phyloP scores from a whole-genome alignment of 73 alveolate species.

The Tetrahymena malaccensis region DNA sequence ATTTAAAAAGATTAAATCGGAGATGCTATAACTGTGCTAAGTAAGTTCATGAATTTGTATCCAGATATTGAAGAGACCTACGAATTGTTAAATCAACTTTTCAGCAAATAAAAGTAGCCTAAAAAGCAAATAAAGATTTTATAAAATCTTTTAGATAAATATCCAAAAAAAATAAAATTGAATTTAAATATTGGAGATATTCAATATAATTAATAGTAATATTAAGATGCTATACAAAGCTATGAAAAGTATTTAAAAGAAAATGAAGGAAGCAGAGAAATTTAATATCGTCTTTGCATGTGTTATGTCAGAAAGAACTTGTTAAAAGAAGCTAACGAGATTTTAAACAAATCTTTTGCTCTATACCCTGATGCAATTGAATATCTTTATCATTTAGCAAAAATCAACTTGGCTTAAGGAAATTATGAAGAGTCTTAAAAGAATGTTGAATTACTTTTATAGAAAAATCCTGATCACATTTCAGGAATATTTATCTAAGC shows the following conservation, averaged over 20 bases:
- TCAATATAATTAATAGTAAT: not conserved
- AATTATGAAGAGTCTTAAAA: not conserved
- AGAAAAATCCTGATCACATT: not conserved
- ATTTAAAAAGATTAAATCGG: not conserved
- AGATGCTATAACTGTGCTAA: not conserved
- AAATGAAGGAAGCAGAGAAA: not conserved
- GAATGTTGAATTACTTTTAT: not conserved
- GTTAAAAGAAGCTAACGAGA: not conserved
- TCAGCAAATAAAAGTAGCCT: not conserved
- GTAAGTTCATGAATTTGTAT: not conserved
- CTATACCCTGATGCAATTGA: not conserved
- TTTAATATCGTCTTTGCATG: not conserved
- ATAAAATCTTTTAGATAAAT: not conserved
- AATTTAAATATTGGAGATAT: not conserved
- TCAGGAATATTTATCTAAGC: not conserved
- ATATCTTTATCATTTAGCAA: not conserved
- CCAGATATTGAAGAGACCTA: not conserved
- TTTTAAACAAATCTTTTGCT: not conserved
- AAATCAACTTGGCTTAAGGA: not conserved
- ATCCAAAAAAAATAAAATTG: not conserved
- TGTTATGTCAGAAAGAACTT: not conserved
- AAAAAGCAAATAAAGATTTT: not conserved
- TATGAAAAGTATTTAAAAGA: not conserved
- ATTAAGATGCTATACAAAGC: not conserved
- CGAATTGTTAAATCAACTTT: not conserved